These are phyloP conservation scores for Puccinia coronata DNA, from an alignment of 1,284 basidiomycete genomes.

Conservation along the genomic window DNA sequence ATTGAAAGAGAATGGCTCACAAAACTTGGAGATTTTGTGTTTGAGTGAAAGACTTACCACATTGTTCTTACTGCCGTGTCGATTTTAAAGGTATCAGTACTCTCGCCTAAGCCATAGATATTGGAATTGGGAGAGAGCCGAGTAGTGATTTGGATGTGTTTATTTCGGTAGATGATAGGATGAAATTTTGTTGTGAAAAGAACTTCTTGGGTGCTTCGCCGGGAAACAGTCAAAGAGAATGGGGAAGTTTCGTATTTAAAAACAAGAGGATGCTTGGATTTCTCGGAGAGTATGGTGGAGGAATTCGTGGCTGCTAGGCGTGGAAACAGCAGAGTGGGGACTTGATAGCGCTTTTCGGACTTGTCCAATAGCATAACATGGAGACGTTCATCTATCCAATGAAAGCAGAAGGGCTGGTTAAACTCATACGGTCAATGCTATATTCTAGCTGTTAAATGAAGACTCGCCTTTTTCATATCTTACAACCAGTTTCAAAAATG, in stretches of 20 bases:
- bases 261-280: constrained; percentile 16
- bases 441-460: neutral
- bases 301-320: neutral
- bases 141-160: constrained; percentile 47
- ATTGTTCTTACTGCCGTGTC: constrained; percentile 15
- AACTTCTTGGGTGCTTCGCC: constrained; percentile 45
- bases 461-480: constrained; percentile 17
- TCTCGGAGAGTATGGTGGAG: neutral
- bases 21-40: no score
- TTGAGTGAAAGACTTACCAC: constrained; percentile 7
- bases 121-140: constrained; percentile 22
- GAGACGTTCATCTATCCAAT: neutral
- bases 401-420: neutral
- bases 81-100: constrained; percentile 26
- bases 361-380: constrained; percentile 31
- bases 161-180: constrained; percentile 44
- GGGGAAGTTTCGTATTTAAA: constrained; percentile 47
- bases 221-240: constrained; percentile 48
- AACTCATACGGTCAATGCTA: neutral
- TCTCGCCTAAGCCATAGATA: constrained; percentile 50
- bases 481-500: neutral
- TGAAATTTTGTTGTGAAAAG: constrained; percentile 42
- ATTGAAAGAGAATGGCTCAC: no score
- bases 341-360: constrained; percentile 52
- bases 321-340: constrained; percentile 32